Conservation (phyloP, 2,329 filamentous ascomycete species). For the Dryadomyces quercus-mongolicae region DNA sequence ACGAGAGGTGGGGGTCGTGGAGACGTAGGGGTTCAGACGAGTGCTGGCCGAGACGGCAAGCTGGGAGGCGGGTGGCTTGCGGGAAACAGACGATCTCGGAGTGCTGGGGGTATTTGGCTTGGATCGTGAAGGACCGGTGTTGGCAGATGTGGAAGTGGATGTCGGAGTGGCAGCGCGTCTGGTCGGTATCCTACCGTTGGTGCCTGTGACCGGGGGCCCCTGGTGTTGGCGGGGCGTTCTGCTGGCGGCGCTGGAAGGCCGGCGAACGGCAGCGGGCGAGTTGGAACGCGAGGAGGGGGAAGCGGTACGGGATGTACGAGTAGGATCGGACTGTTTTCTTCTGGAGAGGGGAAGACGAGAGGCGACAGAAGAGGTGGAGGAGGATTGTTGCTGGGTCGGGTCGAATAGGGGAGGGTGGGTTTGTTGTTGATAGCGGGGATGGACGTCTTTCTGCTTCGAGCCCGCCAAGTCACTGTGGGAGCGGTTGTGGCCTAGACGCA, state of each 20-base stretch:
- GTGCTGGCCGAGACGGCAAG: slow-evolving; percentile 37
- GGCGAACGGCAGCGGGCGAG: slow-evolving; percentile 39
- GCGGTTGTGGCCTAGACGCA: slow-evolving; percentile 25
- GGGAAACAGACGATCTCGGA: not conserved
- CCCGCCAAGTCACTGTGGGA: slow-evolving; percentile 49
- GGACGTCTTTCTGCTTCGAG: slow-evolving; percentile 2
- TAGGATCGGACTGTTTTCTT: slow-evolving; percentile 27
- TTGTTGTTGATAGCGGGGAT: slow-evolving; percentile 1
- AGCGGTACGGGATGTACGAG: slow-evolving; percentile 29
- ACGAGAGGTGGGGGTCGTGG: slow-evolving; percentile 19
- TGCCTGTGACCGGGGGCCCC: slow-evolving; percentile 18
- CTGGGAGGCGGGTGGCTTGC: slow-evolving; percentile 22
- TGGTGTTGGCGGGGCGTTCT: slow-evolving; percentile 21
- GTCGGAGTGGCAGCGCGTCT: slow-evolving; percentile 17
- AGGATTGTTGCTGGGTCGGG: not conserved
- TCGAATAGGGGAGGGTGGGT: not conserved
- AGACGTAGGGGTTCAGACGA: slow-evolving; percentile 62
- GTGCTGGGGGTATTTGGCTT: slow-evolving; percentile 24
- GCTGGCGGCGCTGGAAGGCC: slow-evolving; percentile 16
- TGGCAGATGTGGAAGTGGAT: not conserved
- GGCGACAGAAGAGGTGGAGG: slow-evolving; percentile 17
- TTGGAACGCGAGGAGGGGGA: slow-evolving; percentile 41
- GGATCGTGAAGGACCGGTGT: slow-evolving; percentile 15
- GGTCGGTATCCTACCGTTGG: slow-evolving; percentile 21
- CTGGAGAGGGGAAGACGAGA: slow-evolving; percentile 26